Base-by-base conservation (phyloP, 371 early-diverging fungal species). In the Syncephalastrum monosporum region DNA sequence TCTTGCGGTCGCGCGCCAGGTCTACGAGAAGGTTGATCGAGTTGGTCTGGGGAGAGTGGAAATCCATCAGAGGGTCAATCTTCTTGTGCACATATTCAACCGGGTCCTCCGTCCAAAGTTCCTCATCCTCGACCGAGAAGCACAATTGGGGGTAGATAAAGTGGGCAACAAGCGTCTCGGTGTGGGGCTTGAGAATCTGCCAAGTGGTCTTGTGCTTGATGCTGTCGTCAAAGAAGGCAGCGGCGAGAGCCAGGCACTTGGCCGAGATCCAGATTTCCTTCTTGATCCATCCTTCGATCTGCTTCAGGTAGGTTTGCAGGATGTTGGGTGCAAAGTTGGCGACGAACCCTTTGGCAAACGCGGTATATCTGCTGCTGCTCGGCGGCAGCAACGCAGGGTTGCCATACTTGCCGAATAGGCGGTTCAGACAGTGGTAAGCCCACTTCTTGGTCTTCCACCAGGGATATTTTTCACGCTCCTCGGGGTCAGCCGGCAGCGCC, bases 391-490 rank as follows among this genome's bases (percentile, higher is more conserved):
- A 68, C 1, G 88, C 82, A 21, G 87, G 89, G 56, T 89, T 87
- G 52, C 92, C 92, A 60, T 92, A 93, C 57, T 89, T 86, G 46
- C 51, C 61, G 60, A 94, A 93, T 21, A 94, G 72, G 19, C 82
- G 84, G 72, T 94, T 91, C 56, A 96, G 67, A 70, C 89, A 89
- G 47, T 85, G 84, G 58, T 85, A 87, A 0, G 96, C 92, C 96
- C 98, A 95, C 57, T 96, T 94, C 71, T 94, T 94, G 23, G 90
- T 90, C 75, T 93, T 93, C 89, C 91, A 91, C 86, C 89, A 92
- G 21, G 86, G 82, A 67, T 88, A 85, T 60, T 81, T 85, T 60
- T 90, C 92, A 33, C 87, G 71, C 41, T 91, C 94, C 42, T 86
- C 88, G 13, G 71, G 67, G 47, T 83, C 82, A 5, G 81, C 64